Evolutionary conservation across 441 rosid genomes (phyloP), one percentile per base, ranked within the genome.

Genomic region (Manihot esculenta): DNA sequence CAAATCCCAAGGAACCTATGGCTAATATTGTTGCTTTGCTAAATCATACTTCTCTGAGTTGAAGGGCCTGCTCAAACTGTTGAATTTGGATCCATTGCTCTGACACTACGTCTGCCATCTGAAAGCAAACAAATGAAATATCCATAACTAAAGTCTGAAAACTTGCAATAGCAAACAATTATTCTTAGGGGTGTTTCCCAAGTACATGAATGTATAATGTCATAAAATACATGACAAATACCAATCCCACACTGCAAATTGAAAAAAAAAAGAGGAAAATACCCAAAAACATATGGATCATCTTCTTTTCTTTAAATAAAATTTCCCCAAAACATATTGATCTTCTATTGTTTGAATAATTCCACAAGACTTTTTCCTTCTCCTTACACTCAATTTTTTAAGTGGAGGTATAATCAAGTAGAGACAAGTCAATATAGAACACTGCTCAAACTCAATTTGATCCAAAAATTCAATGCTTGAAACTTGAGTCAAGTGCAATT

Each of bases 41-140:
- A 66, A 58, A 54, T 23, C 49, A 62, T 77, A 82, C 84, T 68
- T 85, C 45, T 58, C 78, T 56, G n/a, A 56, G 61, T 26, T 71
- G 83, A 70, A 84, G 83, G 64, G 95, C 97, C 86, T 89, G 97
- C 86, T 89, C 92, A 74, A 91, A 84, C 75, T 87, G 93, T 77
- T 89, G 97, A 76, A 94, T 78, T 75, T 87, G 97, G 81, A 90
- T 87, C 97, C 97, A 94, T 71, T 68, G 91, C 69, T 92, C 97
- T 8, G 90, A 79, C 67, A 94, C 87, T 71, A 85, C 68, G 73
- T 83, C 94, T 10, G 57, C 75, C 87, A 85, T 84, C 99, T 92
- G 79, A 44, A 74, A 65, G 42, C 57, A 73, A 65, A 48, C 48
- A 10, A 64, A 70, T 30, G 35, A 66, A 48, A 71, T 33, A 42